A percentile compares a stretch with the other conserved stretches of the same genome.
Conservation (phyloP, 108 stramenopile genomes). For the Craspedostauros australis region DNA sequence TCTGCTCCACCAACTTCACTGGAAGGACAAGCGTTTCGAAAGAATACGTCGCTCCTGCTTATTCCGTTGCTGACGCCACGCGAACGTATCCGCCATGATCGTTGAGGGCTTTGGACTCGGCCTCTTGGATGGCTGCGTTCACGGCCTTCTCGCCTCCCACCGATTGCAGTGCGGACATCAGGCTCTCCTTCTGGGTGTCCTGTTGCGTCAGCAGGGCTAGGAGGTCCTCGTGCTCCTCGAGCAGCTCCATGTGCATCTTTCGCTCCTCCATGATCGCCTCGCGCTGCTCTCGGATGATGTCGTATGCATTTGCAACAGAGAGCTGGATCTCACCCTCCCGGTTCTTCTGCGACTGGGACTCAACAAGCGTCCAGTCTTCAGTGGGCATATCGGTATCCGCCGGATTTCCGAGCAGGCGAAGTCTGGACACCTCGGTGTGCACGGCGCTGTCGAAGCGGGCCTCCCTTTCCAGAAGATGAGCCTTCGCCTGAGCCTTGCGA, state of each 20-base stretch:
- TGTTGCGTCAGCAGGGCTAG: constrained; percentile 58
- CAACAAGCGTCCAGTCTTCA: too few relatives aligned
- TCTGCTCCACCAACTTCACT: too few relatives aligned
- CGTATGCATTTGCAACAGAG: constrained; percentile 33
- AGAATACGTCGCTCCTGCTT: too few relatives aligned
- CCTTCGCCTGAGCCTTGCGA: constrained; percentile 19
- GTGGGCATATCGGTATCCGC: constrained; percentile 14
- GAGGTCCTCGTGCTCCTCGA: constrained; percentile 63
- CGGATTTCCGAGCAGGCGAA: constrained; percentile 20
- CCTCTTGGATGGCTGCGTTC: constrained; percentile 26
- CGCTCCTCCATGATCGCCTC: constrained; percentile 56
- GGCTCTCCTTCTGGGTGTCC: constrained; percentile 22
- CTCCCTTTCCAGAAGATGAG: constrained; percentile 41
- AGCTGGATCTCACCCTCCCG: too few relatives aligned
- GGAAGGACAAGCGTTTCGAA: too few relatives aligned
- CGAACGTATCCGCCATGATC: constrained; percentile 34
- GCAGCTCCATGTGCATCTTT: constrained; percentile 50
- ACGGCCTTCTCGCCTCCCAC: constrained; percentile 29
- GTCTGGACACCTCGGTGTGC: constrained; percentile 43
- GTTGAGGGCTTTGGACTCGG: constrained; percentile 30
- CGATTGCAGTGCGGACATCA: constrained; percentile 28
- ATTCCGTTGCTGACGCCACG: too few relatives aligned
- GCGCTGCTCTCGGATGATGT: constrained; percentile 41
- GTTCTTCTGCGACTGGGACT: background rate
- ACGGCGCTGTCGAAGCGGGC: constrained; percentile 49